phyloP scores from a whole-genome alignment of 805 yeast genomes.

The Candida vartiovaarae region DNA sequence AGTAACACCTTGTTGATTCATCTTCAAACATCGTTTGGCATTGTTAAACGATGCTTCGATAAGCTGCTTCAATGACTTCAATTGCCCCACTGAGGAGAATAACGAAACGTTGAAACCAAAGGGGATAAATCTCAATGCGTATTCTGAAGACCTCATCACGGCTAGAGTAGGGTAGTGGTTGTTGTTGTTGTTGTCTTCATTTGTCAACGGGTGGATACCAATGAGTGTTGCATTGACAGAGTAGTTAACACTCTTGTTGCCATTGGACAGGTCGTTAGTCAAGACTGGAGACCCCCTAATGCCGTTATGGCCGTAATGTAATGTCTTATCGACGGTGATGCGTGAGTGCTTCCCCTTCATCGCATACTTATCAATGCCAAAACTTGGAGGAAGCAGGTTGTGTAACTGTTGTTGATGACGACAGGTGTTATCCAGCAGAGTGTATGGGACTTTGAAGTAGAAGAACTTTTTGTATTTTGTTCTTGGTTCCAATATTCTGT shows the following conservation, averaged over 20 bases:
- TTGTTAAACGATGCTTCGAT: constrained; percentile 12
- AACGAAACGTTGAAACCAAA: constrained; percentile 27
- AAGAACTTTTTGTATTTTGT: constrained; percentile 50
- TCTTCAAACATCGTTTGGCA: constrained; percentile 13
- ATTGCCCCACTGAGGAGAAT: constrained; percentile 10
- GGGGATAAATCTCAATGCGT: constrained; percentile 33
- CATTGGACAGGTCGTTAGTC: constrained; percentile 43
- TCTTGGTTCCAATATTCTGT: constrained; percentile 41
- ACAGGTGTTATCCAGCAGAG: constrained; percentile 46
- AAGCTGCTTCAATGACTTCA: constrained; percentile 6
- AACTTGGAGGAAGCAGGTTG: constrained; percentile 34
- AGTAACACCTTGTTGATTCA: constrained; percentile 12
- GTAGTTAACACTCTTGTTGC: constrained; percentile 41
- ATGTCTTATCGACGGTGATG: constrained; percentile 25
- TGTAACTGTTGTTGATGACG: constrained; percentile 36
- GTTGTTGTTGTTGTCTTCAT: constrained; percentile 8
- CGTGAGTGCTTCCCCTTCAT: constrained; percentile 25
- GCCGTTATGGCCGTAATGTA: constrained; percentile 46
- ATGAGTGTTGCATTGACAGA: constrained; percentile 51
- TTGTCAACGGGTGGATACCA: constrained; percentile 30
- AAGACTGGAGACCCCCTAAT: constrained; percentile 47
- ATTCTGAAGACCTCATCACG: constrained; percentile 29
- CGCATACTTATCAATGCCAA: constrained; percentile 30
- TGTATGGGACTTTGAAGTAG: constrained; percentile 50
- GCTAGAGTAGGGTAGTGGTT: constrained; percentile 13